These are phyloP conservation scores for Psilocybe sp. DNA, from an alignment of 768 basidiomycete genomes.

Conservation along the genomic window DNA sequence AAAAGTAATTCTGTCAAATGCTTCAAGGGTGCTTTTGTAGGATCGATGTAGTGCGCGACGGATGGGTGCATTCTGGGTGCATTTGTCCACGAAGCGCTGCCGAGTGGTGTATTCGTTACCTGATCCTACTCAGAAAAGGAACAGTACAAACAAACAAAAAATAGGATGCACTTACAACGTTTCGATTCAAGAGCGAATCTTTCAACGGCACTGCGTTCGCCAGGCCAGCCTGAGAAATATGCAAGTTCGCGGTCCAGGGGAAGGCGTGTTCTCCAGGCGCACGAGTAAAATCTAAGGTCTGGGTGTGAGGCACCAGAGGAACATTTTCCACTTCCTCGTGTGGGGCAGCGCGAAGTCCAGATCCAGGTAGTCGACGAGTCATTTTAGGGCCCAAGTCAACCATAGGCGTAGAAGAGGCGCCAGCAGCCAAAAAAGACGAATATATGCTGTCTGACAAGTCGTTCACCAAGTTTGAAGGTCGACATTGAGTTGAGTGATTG, in stretches of 20 bases:
- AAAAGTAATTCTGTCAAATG: constrained; percentile 30
- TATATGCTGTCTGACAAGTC: constrained; percentile 6
- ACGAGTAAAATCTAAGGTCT: too few relatives aligned
- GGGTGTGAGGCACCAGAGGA: too few relatives aligned
- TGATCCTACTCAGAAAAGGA: too few relatives aligned
- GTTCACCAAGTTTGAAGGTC: constrained; percentile 2
- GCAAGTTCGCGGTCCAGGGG: too few relatives aligned
- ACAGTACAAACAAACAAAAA: too few relatives aligned
- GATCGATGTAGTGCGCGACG: constrained; percentile 17
- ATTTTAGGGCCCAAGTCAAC: background rate
- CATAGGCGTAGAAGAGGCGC: background rate
- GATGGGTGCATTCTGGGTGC: background rate
- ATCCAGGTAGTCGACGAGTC: background rate
- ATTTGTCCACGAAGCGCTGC: background rate
- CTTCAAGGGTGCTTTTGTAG: constrained; percentile 27
- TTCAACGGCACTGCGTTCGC: too few relatives aligned
- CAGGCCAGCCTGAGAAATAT: too few relatives aligned
- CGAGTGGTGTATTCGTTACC: background rate
- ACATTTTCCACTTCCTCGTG: too few relatives aligned
- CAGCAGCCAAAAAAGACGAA: background rate
- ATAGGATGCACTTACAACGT: too few relatives aligned
- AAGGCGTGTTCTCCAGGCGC: too few relatives aligned
- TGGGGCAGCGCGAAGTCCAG: constrained; percentile 1
- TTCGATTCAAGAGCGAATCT: too few relatives aligned
- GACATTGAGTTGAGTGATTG: background rate